phyloP scores from a whole-genome alignment of 2,329 filamentous ascomycete species.

The Colletotrichum melonis region DNA sequence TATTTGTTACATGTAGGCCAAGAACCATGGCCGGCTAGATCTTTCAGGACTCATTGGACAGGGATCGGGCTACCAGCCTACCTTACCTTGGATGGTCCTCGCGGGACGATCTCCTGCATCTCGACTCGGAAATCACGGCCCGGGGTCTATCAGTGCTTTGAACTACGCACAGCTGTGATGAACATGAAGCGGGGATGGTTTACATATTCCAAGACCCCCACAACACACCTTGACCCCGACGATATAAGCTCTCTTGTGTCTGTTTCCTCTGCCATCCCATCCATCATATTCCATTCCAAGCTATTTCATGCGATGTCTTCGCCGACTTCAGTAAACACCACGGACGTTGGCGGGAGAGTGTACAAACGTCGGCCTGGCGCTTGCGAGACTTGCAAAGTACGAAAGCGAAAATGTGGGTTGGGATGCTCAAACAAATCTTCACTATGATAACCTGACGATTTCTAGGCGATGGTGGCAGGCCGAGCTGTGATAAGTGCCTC shows the following conservation, averaged over 20 bases:
- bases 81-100: background rate
- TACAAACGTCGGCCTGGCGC: slow-evolving; percentile 25
- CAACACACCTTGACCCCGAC: background rate
- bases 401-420: slow-evolving; percentile 15
- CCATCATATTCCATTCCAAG: background rate
- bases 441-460: background rate
- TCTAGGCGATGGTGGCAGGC: slow-evolving; percentile 13
- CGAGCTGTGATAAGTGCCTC: slow-evolving; percentile 20
- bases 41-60: background rate
- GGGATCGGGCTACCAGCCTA: background rate
- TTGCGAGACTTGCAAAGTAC: slow-evolving; percentile 16
- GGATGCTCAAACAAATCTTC: background rate
- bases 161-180: background rate
- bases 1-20: background rate
- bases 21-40: background rate
- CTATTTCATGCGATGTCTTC: slow-evolving; percentile 6
- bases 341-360: background rate
- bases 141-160: background rate
- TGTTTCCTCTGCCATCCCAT: background rate
- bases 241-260: background rate
- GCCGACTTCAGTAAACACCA: background rate
- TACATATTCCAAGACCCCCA: background rate
- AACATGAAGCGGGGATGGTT: background rate
- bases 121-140: background rate
- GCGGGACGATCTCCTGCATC: background rate